Evolutionary conservation across 768 basidiomycete species (phyloP).

Genomic region (Strobilomyces confusus): DNA sequence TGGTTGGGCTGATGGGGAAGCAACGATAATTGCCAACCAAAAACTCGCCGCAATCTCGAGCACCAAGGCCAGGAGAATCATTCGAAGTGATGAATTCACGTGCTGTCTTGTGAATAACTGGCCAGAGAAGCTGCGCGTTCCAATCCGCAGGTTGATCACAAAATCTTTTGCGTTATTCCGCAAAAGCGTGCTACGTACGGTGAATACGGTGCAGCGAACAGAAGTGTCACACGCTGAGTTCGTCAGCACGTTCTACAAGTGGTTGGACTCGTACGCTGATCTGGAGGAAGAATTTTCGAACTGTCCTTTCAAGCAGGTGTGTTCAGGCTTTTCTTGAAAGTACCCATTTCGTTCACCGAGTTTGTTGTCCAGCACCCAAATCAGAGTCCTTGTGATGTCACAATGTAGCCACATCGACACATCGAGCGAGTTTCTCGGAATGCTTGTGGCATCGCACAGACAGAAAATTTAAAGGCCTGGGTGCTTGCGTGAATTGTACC

Average conservation of each 20-base stretch:
- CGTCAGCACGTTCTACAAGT: not conserved
- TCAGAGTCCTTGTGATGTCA: no score
- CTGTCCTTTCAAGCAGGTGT: not conserved
- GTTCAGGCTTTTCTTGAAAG: no score
- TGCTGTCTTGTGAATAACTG: not conserved
- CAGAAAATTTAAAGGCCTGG: not conserved
- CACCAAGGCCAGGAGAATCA: not conserved
- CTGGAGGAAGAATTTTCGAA: not conserved
- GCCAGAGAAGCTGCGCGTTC: not conserved
- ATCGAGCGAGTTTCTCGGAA: no score
- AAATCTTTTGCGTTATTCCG: not conserved
- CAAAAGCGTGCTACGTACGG: not conserved
- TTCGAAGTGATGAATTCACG: not conserved
- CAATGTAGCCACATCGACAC: no score
- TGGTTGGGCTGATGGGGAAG: not conserved
- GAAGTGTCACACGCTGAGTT: not conserved
- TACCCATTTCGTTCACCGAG: no score
- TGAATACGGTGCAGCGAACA: not conserved
- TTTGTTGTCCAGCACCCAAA: no score
- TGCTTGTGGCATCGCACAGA: no score
- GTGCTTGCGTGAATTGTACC: not conserved
- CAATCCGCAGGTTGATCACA: not conserved
- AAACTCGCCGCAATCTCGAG: not conserved
- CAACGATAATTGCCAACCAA: not conserved
- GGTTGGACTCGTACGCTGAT: not conserved